Evolutionary conservation across 345 rosid species (phyloP), one percentile per base, ranked within the genome.

Genomic region (Nasturtium officinale): DNA sequence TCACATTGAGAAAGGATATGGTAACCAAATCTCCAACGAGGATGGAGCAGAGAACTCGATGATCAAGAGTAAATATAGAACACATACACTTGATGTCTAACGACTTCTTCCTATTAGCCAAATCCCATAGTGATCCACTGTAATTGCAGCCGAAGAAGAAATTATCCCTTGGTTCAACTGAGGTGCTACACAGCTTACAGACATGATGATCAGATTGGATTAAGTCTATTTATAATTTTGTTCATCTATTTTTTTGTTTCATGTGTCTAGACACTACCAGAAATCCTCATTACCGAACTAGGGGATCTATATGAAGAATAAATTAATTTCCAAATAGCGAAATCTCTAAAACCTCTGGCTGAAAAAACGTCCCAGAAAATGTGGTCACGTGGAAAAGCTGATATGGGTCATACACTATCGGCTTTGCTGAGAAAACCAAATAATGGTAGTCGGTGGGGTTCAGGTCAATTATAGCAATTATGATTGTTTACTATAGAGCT

Each of bases 361-460:
- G 25, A n/a, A 38, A 4, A 16, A 53, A 3, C 7, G 3, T 37
- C 23, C 12, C 25, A 32, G 6, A 45, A 61, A 69, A 12, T 61
- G 59, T 69, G 71, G 71, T 63, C 71, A 69, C 71, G 56, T 62
- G 71, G 52, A 56, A 69, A 69, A 70, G 66, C 66, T 62, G 67
- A 70, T 55, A 38, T 15, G 18, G 35, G 74, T 52, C 64, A 68
- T n/a, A n/a, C 74, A 37, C 65, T 26, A 66, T 21, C 12, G 72
- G 62, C 55, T 29, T 75, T 59, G 67, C 18, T 50, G 52, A 46
- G 53, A 48, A 65, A 66, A 66, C 53, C 53, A 28, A 38, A 75
- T 76, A 32, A 76, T 76, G 55, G 75, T 20, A 32, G 51, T 53
- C 60, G 71, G 75, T 76, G 61, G 71, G 75, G 65, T 62, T 76